Percentiles rank a stretch among this genome's conserved stretches.
Evolutionary conservation across 345 rosid species (phyloP).

Genomic region (Hirschfeldia incana): DNA sequence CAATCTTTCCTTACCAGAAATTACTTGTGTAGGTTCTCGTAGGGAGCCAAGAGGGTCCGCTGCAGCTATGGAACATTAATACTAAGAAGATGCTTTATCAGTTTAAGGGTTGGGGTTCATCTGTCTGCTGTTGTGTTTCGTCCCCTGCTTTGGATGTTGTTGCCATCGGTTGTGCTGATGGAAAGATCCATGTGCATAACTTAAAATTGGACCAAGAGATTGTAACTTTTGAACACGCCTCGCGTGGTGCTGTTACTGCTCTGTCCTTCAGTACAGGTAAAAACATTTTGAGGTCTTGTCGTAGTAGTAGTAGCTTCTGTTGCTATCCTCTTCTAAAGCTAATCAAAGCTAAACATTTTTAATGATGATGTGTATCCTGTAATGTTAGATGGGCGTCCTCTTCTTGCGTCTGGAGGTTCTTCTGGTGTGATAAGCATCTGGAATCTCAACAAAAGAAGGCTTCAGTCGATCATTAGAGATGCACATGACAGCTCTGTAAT

Average conservation of each 20-base stretch:
- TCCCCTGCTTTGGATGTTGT: conserved; percentile 96
- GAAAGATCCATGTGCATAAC: conserved; percentile 86
- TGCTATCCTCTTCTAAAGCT: not conserved
- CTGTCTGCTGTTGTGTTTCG: conserved; percentile 74
- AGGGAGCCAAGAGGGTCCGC: conserved; percentile 81
- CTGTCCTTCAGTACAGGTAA: conserved; percentile 83
- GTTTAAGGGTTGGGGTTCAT: conserved; percentile 81
- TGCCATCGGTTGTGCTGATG: conserved; percentile 94
- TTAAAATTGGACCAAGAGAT: conserved; percentile 72
- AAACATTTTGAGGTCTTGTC: conserved; percentile 11
- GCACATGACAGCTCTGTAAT: conserved; percentile 87
- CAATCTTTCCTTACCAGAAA: conserved; percentile 8
- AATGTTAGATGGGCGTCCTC: conserved; percentile 83
- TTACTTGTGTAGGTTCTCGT: conserved; percentile 61
- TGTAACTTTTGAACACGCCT: conserved; percentile 70
- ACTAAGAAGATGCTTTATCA: conserved; percentile 79
- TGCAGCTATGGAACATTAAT: conserved; percentile 96
- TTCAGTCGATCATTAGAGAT: conserved; percentile 81
- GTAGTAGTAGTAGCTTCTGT: not conserved
- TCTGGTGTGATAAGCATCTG: conserved; percentile 95
- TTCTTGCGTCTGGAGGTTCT: conserved; percentile 93
- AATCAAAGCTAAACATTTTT: not conserved
- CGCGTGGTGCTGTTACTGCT: conserved; percentile 81
- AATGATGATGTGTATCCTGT: conserved; percentile 21
- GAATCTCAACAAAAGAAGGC: conserved; percentile 94